phyloP scores from a whole-genome alignment of 371 early-diverging fungal genomes.

The Haplosporangium sp. region DNA sequence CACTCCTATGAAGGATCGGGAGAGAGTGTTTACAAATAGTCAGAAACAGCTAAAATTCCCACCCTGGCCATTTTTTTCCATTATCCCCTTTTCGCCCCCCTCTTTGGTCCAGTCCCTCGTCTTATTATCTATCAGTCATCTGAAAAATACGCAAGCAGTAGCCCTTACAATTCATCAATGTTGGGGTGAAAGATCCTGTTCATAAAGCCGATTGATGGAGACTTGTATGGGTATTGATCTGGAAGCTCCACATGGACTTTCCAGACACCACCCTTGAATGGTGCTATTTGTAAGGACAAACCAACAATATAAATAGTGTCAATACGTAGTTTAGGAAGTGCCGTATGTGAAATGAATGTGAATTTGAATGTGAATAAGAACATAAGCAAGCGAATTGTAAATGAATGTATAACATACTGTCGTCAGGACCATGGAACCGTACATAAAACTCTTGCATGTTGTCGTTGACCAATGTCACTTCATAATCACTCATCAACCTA shows the following conservation, averaged over 20 bases:
- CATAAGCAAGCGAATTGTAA: not conserved
- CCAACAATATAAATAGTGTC: not conserved
- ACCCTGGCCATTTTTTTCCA: too few relatives aligned
- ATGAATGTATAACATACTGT: conserved; percentile 75
- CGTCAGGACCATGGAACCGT: conserved; percentile 92
- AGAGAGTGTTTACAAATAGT: too few relatives aligned
- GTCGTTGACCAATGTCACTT: conserved; percentile 97
- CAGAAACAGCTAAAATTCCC: too few relatives aligned
- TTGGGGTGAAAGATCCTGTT: conserved; percentile 99
- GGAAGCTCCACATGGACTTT: conserved; percentile 98
- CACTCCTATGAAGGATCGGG: conserved; percentile 75
- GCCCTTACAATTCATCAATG: conserved; percentile 96
- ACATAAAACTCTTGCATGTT: conserved; percentile 99
- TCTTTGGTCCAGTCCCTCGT: not conserved
- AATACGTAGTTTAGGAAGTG: not conserved
- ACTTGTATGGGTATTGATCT: conserved; percentile 99
- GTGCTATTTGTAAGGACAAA: conserved; percentile 69
- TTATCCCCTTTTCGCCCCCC: not conserved
- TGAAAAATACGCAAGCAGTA: not conserved
- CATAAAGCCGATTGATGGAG: conserved; percentile 99
- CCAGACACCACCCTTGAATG: conserved; percentile 96
- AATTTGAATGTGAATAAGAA: not conserved
- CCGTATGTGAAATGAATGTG: too few relatives aligned
- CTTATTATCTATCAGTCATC: not conserved
- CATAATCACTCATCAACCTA: conserved; percentile 98